These are phyloP conservation scores for Solanum chilense DNA, from an alignment of 257 asterid genomes.

Conservation along the genomic window DNA sequence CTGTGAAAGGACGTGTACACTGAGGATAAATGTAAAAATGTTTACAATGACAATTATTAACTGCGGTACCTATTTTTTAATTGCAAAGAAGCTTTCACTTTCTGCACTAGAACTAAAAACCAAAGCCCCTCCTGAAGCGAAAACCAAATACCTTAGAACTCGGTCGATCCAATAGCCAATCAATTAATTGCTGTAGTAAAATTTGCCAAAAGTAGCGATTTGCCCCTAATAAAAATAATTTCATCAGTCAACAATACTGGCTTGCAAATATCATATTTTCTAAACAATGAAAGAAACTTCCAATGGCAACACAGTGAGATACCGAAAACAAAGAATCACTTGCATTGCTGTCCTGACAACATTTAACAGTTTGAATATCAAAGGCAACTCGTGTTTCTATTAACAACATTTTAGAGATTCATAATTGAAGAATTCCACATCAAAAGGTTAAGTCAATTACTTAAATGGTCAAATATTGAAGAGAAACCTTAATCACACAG, in stretches of 20 bases:
- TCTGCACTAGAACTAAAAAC: background rate
- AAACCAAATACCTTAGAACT: background rate
- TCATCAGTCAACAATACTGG: background rate
- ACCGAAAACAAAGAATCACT: background rate
- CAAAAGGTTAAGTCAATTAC: background rate
- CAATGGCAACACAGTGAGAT: background rate
- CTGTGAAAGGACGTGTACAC: background rate
- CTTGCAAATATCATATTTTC: background rate
- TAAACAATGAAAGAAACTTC: background rate
- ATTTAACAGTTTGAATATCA: background rate
- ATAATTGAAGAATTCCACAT: background rate
- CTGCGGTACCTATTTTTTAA: background rate
- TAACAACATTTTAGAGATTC: background rate
- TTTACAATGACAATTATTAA: background rate
- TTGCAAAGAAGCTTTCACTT: background rate
- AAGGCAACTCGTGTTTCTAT: background rate
- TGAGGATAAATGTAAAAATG: background rate
- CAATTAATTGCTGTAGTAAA: background rate
- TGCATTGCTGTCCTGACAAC: background rate
- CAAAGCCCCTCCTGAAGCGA: background rate
- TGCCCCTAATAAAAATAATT: background rate
- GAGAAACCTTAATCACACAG: background rate
- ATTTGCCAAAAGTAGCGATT: background rate
- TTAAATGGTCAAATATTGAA: background rate
- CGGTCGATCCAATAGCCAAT: background rate